Evolutionary conservation across 768 basidiomycete genomes (phyloP), one percentile per base, ranked within the genome.

Genomic region (Crucibulum laeve): DNA sequence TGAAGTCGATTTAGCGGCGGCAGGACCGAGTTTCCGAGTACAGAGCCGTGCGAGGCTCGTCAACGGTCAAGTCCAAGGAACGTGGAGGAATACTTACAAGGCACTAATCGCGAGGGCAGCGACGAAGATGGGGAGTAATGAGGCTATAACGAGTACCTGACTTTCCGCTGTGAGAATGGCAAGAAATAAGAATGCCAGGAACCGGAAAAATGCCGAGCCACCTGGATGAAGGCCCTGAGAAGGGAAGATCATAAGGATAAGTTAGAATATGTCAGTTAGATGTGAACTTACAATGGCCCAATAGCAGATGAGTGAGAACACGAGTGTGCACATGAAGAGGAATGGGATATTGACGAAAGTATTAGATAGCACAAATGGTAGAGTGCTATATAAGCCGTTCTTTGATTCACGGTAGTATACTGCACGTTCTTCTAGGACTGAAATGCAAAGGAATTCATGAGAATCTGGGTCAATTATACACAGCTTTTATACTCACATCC

Each of bases 301-400:
- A 47, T 71, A 80, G 50, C 67, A 74, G 38, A 80, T 73, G 21
- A 78, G 45, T 2, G 69, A 58, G 52, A 77, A 80, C 5, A 76
- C 45, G 3, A 74, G 35, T 1, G 70, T 67, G 55, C 76, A 79
- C 0, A 61, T 38, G 52, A 79, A 77, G 3, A 81, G 63, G 59
- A 76, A 81, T 1, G 79, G 80, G 13, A 76, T 58, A 44, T 68
- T 73, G 40, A 76, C 69, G 44, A 80, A 46, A 1, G 77, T 74
- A 58, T 77, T 78, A 17, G 78, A 67, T 4, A 82, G 58, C 4
- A 78, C 58, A 62, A 76, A 83, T 0, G 77, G 69, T 1, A 74
- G 65, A 0, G 77, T 69, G 4, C 69, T 62, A 56, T 80, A 81
- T 0, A 83, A 56, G 1, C 80, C 81, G 49, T 83, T 83, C 33